Evolutionary conservation across 2,329 filamentous ascomycete genomes (phyloP).

Genomic region (Diaporthe aspalathi): DNA sequence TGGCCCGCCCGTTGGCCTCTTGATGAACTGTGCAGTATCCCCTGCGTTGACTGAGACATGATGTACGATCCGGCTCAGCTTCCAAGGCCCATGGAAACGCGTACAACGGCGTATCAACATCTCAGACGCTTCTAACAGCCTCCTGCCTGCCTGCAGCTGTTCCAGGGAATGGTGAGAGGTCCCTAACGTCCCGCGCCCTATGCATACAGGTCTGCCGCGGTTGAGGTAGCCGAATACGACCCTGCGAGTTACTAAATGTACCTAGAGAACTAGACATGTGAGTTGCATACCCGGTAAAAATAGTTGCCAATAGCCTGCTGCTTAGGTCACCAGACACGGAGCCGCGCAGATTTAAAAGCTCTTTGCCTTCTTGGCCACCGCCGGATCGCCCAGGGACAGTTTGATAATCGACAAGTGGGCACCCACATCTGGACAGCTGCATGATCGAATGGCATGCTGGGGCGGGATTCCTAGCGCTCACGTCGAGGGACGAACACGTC

Average conservation of each 20-base stretch:
- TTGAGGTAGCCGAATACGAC: constrained; percentile 18
- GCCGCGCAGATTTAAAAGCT: constrained; percentile 4
- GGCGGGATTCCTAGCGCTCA: constrained; percentile 2
- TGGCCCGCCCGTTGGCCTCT: constrained; percentile 36
- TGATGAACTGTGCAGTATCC: constrained; percentile 19
- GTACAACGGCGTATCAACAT: background rate
- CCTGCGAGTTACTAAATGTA: background rate
- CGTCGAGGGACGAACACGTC: background rate
- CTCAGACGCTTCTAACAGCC: background rate
- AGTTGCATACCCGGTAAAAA: background rate
- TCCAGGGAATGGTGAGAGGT: background rate
- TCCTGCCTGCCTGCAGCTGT: background rate
- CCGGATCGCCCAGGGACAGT: background rate
- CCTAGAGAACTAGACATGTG: background rate
- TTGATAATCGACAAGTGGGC: constrained; percentile 5
- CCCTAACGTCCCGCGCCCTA: background rate
- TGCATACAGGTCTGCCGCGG: background rate
- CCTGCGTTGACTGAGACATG: constrained; percentile 38
- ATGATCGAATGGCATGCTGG: background rate
- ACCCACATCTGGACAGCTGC: background rate
- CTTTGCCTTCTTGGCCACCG: background rate
- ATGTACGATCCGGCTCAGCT: constrained; percentile 30
- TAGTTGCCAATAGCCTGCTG: constrained; percentile 10
- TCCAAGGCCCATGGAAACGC: background rate
- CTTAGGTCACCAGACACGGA: background rate